These are phyloP conservation scores for Erythrophleum ivorense DNA, from an alignment of 331 rosid genomes.

Conservation along the genomic window DNA sequence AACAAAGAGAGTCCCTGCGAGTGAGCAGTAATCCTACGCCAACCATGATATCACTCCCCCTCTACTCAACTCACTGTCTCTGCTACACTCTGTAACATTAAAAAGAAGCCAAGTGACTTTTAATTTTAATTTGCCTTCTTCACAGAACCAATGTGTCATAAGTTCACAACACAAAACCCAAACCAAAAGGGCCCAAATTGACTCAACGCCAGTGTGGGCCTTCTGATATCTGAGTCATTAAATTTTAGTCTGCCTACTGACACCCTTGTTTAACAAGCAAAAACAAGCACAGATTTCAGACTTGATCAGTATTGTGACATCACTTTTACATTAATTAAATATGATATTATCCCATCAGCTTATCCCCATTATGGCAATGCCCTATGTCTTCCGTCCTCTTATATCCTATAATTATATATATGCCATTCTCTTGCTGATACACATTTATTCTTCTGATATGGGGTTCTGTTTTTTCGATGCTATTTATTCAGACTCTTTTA, in stretches of 20 bases:
- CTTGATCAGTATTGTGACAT: slow-evolving; percentile 31
- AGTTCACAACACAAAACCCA: background rate
- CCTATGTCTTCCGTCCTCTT: background rate
- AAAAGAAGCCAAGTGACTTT: background rate
- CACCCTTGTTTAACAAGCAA: slow-evolving; percentile 56
- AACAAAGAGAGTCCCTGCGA: slow-evolving; percentile 30
- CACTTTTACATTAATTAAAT: slow-evolving; percentile 10
- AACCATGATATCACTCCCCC: slow-evolving; percentile 42
- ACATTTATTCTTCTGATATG: slow-evolving; percentile 3
- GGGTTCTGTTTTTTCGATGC: slow-evolving; percentile 41
- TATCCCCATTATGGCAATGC: slow-evolving; percentile 5
- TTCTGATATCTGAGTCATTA: slow-evolving; percentile 11
- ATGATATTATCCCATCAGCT: background rate
- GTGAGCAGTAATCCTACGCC: slow-evolving; percentile 29
- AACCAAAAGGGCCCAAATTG: slow-evolving; percentile 10
- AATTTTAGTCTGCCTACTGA: slow-evolving; percentile 38
- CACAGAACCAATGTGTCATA: background rate
- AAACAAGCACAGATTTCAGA: slow-evolving; percentile 31
- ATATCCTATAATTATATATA: background rate
- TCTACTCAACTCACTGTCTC: slow-evolving; percentile 8
- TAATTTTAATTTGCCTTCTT: slow-evolving; percentile 20
- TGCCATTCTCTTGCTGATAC: slow-evolving; percentile 19
- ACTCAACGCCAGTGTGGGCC: slow-evolving; percentile 25
- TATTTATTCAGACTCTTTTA: slow-evolving; percentile 23
- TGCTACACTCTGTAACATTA: background rate